Percentiles rank a stretch among this genome's conserved stretches.
phyloP scores from a whole-genome alignment of 148 eudicot genomes.

The Pharnaceum exiguum region DNA sequence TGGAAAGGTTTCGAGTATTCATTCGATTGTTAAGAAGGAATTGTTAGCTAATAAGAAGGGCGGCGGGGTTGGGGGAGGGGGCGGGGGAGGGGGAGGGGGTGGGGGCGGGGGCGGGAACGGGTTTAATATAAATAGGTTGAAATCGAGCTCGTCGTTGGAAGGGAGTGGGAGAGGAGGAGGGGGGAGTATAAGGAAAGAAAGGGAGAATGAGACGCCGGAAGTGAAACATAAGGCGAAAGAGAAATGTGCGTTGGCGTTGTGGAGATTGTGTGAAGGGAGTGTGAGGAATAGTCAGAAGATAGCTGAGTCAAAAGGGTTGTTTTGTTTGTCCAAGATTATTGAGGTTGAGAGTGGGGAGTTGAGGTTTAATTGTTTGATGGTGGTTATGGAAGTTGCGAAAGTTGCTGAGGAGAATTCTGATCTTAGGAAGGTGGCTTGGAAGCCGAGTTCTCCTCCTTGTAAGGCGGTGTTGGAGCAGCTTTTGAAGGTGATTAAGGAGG shows the following conservation, averaged over 20 bases:
- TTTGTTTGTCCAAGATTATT: slow-evolving; percentile 61
- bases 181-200: slow-evolving; percentile 35
- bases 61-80: too few relatives aligned
- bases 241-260: slow-evolving; percentile 53
- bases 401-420: slow-evolving; percentile 67
- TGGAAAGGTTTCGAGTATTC: too few relatives aligned
- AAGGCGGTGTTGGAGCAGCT: slow-evolving; percentile 69
- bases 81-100: too few relatives aligned
- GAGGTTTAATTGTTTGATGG: slow-evolving; percentile 50
- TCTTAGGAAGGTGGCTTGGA: slow-evolving; percentile 64
- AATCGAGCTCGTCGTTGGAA: slow-evolving; percentile 38
- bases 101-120: too few relatives aligned
- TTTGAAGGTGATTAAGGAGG: slow-evolving; percentile 53
- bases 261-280: slow-evolving; percentile 54
- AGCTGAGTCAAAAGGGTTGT: slow-evolving; percentile 71
- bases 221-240: slow-evolving; percentile 45
- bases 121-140: slow-evolving; percentile 13
- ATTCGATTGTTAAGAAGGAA: slow-evolving; percentile 59
- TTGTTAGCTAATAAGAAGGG: slow-evolving; percentile 33
- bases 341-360: slow-evolving; percentile 58
- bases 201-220: slow-evolving; percentile 46
- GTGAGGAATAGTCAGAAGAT: slow-evolving; percentile 65
- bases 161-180: slow-evolving; percentile 31
- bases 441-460: slow-evolving; percentile 60
- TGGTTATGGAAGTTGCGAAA: slow-evolving; percentile 65